Conservation (phyloP, 1,284 basidiomycete species). For the Fistulinella cinereoalba region DNA sequence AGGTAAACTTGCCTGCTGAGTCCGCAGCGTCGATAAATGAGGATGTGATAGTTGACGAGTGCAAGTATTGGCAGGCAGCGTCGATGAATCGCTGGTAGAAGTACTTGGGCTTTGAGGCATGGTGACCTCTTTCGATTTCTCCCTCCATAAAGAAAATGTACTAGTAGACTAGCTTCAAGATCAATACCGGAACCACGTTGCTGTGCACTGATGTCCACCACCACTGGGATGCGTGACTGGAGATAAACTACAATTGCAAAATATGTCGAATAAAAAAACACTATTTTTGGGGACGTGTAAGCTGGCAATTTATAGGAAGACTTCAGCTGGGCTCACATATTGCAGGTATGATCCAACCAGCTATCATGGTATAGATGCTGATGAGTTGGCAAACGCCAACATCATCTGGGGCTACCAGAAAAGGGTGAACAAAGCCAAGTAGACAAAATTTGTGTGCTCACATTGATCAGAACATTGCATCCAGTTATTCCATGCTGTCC, state of each 20-base stretch:
- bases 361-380: slow-evolving; percentile 48
- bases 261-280: slow-evolving; percentile 38
- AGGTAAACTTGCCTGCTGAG: too few relatives aligned
- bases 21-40: too few relatives aligned
- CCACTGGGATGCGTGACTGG: slow-evolving; percentile 27
- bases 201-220: slow-evolving; percentile 13
- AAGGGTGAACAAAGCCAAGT: neutral
- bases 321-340: slow-evolving; percentile 45
- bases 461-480: slow-evolving; percentile 46
- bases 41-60: slow-evolving; percentile 8
- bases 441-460: slow-evolving; percentile 21
- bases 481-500: slow-evolving; percentile 40
- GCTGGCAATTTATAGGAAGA: neutral
- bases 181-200: slow-evolving; percentile 7
- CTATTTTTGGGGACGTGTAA: slow-evolving; percentile 25
- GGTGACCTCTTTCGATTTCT: slow-evolving; percentile 6
- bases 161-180: slow-evolving; percentile 17
- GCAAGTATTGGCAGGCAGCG: slow-evolving; percentile 4
- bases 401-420: slow-evolving; percentile 42
- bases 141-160: slow-evolving; percentile 5
- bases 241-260: slow-evolving; percentile 36
- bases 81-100: neutral
- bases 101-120: neutral
- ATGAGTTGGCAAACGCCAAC: slow-evolving; percentile 47
- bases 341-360: slow-evolving; percentile 54